Percentiles rank a stretch among this genome's conserved stretches.
Evolutionary conservation across 768 basidiomycete genomes (phyloP).

Genomic region (Calocera viscosa): DNA sequence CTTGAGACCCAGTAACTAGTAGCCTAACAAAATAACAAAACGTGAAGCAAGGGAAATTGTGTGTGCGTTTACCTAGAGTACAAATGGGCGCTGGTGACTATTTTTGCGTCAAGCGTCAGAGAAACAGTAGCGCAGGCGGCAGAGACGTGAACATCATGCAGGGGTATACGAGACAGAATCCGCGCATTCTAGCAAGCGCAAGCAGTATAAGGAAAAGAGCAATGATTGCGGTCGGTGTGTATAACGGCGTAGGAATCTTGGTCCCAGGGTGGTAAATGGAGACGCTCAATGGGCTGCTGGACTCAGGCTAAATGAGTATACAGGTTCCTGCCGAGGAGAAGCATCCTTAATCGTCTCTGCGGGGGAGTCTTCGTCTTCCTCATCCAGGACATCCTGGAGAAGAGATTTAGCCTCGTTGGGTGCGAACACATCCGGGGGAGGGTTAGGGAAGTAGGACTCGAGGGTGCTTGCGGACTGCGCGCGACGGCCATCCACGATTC

Average conservation of each 20-base stretch:
- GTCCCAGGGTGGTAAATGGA: no score
- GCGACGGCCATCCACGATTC: neutral
- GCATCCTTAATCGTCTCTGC: neutral
- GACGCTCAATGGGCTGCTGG: neutral
- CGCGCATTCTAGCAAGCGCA: neutral
- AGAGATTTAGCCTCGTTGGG: neutral
- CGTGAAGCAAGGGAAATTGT: neutral
- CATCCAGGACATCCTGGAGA: neutral
- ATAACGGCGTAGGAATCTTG: no score
- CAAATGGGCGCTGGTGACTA: neutral
- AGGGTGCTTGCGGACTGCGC: neutral
- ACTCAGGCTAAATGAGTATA: neutral
- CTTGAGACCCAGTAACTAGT: neutral
- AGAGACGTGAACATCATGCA: neutral
- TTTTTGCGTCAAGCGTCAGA: neutral
- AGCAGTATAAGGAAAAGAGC: neutral
- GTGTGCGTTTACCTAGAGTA: constrained; percentile 4
- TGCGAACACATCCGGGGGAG: neutral
- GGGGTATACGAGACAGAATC: neutral
- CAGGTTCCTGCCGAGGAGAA: neutral
- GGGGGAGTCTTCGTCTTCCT: constrained; percentile 1
- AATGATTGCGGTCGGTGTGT: neutral
- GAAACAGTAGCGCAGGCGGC: neutral
- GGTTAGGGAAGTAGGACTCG: neutral
- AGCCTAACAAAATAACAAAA: neutral